These are phyloP conservation scores for Globisporangium spinosum DNA, from an alignment of 352 stramenopile species.

Conservation along the genomic window DNA sequence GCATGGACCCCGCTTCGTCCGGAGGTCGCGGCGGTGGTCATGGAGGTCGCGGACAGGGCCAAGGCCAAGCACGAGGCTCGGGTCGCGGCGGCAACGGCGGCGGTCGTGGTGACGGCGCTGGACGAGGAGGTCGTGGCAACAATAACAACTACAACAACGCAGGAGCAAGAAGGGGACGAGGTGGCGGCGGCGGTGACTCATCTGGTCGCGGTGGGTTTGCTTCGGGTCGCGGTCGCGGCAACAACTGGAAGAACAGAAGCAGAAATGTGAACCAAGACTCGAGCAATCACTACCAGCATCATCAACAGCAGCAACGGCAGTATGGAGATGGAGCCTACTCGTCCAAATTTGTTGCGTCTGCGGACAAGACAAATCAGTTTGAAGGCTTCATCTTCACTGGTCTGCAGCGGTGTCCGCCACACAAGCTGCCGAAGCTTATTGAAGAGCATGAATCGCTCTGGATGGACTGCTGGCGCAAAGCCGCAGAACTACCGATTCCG, in stretches of 20 bases:
- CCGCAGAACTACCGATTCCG: conserved; percentile 29
- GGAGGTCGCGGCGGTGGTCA: neutral
- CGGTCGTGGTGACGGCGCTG: neutral
- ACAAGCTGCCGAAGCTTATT: conserved; percentile 36
- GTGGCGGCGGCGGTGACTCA: neutral
- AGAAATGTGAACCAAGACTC: neutral
- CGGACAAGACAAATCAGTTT: conserved; percentile 8
- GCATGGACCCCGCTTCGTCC: conserved; percentile 6
- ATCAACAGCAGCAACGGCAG: neutral
- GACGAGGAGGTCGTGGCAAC: neutral
- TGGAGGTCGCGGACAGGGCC: neutral
- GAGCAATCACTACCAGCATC: conserved; percentile 3
- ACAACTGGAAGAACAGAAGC: conserved; percentile 6
- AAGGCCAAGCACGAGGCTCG: neutral
- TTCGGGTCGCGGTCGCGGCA: neutral
- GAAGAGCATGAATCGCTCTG: conserved; percentile 33
- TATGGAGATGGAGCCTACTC: neutral
- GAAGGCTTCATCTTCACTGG: conserved; percentile 42
- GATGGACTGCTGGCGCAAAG: conserved; percentile 44
- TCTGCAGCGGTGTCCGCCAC: conserved; percentile 37
- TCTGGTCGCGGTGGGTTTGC: neutral
- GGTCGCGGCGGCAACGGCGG: neutral
- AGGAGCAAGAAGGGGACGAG: neutral
- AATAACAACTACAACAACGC: neutral
- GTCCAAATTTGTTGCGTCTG: neutral